Evolutionary conservation across 2,329 filamentous ascomycete species (phyloP).

Genomic region (Chalaropsis ovoidea): DNA sequence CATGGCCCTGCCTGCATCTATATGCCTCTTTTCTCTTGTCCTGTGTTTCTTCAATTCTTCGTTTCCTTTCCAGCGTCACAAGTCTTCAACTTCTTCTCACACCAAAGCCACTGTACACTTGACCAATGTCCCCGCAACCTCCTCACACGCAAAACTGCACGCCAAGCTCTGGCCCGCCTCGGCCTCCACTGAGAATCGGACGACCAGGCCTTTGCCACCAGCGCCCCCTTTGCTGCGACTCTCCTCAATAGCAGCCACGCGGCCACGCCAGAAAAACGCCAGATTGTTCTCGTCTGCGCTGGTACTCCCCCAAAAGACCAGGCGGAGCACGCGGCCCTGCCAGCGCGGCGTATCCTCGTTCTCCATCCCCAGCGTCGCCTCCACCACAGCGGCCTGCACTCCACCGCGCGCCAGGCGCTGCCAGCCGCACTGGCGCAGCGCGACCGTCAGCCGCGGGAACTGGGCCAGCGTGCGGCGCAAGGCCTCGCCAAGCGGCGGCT

Average conservation of each 20-base stretch:
- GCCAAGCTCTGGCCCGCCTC: slow-evolving; percentile 47
- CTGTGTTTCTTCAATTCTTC: too few relatives aligned
- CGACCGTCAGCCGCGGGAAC: slow-evolving; percentile 54
- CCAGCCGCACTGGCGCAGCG: slow-evolving; percentile 28
- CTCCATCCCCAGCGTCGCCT: slow-evolving; percentile 57
- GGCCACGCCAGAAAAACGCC: slow-evolving; percentile 56
- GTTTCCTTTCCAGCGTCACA: too few relatives aligned
- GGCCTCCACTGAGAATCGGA: slow-evolving; percentile 38
- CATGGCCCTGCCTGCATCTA: neutral
- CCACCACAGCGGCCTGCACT: slow-evolving; percentile 40
- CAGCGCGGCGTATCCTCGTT: slow-evolving; percentile 57
- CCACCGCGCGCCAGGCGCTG: neutral
- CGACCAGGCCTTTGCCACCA: neutral
- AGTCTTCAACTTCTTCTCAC: neutral
- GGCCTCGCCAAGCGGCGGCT: slow-evolving; percentile 71
- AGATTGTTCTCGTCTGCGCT: slow-evolving; percentile 43
- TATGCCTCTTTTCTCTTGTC: too few relatives aligned
- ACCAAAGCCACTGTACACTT: slow-evolving; percentile 21
- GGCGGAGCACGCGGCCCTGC: slow-evolving; percentile 51
- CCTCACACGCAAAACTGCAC: slow-evolving; percentile 70
- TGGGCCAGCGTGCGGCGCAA: slow-evolving; percentile 52
- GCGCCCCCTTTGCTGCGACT: neutral
- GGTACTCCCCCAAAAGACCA: slow-evolving; percentile 39
- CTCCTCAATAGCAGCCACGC: slow-evolving; percentile 53
- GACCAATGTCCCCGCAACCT: slow-evolving; percentile 56